Percentiles rank a stretch among this genome's conserved stretches.
Conservation (phyloP, 2,329 filamentous ascomycete species). For the Neonectria magnoliae region DNA sequence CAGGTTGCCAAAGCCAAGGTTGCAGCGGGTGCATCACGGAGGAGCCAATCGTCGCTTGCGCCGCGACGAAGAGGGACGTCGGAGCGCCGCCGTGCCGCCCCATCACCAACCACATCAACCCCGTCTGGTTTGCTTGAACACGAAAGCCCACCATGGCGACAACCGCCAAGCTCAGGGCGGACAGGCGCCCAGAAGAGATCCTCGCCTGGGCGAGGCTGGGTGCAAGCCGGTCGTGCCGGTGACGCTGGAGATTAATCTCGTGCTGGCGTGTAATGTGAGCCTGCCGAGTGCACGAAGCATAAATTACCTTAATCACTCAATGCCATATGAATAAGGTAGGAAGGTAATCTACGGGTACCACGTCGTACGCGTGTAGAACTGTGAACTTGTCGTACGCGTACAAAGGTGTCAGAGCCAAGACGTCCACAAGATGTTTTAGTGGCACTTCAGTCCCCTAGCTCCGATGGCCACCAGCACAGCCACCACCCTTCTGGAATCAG, state of each 20-base stretch:
- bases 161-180: conserved; percentile 12
- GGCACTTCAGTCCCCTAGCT: background rate
- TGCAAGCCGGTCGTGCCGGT: conserved; percentile 12
- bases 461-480: conserved; percentile 8
- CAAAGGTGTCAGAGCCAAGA: conserved; percentile 11
- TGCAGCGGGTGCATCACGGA: conserved; percentile 24
- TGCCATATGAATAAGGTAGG: conserved; percentile 3
- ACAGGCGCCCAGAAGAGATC: conserved; percentile 6
- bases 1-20: conserved; percentile 36
- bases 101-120: conserved; percentile 14
- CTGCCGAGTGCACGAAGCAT: conserved; percentile 3
- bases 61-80: background rate
- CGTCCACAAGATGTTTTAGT: conserved; percentile 5
- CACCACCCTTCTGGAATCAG: conserved; percentile 15
- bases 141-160: conserved; percentile 11
- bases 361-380: background rate
- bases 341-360: background rate
- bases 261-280: conserved; percentile 2
- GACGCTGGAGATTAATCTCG: conserved; percentile 11
- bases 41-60: conserved; percentile 16
- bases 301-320: background rate
- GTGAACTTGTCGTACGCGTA: background rate
- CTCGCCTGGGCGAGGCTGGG: conserved; percentile 14
- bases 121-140: conserved; percentile 16
- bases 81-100: conserved; percentile 6